Base-by-base conservation (phyloP, 1,284 basidiomycete genomes). In the Puccinia triticina region DNA sequence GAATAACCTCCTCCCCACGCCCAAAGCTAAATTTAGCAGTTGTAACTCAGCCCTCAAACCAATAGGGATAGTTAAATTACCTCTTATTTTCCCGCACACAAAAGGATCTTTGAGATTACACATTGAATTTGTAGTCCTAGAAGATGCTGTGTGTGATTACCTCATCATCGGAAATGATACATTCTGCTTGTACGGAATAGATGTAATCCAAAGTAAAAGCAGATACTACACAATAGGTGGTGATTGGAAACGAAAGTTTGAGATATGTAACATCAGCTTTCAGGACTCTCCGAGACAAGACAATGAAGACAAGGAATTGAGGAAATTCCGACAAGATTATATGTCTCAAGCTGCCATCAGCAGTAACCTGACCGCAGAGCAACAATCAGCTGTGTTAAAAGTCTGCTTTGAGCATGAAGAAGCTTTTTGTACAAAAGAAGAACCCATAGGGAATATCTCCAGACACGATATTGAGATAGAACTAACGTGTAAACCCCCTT, bases 211-310 rank as follows among this genome's bases (percentile, higher is more conserved):
- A 23, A 73, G 71, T 73, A 53, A 73, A 55, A 10, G 34, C 14
- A 73, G 71, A 73, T 73, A 21, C 34, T 73, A 53, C 18, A 73
- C 71, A 11, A 73, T 73, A 12, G 71, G 71, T 29, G 71, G 71
- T 7, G 71, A 73, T n/a, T 73, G 71, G 71, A 73, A 73, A 40
- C 53, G 50, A 32, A 73, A 73, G 37, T 73, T 73, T 14, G 48
- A 73, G 10, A 73, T 73, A 0, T 73, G 71, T 8, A 73, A 73
- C 32, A 23, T 73, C 0, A 34, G 12, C 4, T 26, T 32, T 55
- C 11, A 73, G 14, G 55, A 34, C 0, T 11, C 50, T 1, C 29
- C 21, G 10, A n/a, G n/a, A n/a, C n/a, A n/a, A n/a, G n/a, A n/a
- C n/a, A n/a, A n/a, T n/a, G n/a, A n/a, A n/a, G n/a, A n/a, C n/a